Evolutionary conservation across 331 rosid genomes (phyloP).

Genomic region (Quercus lobata): DNA sequence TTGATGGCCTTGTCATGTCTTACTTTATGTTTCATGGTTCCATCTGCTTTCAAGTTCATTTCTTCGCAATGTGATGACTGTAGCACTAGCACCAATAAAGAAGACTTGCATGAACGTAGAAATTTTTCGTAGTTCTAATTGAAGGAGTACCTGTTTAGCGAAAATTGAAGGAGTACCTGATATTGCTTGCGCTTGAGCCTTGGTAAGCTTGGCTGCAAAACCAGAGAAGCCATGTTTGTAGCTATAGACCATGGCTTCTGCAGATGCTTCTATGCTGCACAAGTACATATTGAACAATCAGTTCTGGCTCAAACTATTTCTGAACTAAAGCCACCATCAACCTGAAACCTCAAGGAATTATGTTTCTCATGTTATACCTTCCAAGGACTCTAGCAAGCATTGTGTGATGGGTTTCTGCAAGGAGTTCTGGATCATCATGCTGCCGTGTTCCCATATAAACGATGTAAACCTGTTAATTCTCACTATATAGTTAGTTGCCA

Average conservation of each 20-base stretch:
- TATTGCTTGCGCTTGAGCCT: conserved; percentile 29
- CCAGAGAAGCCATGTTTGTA: conserved; percentile 45
- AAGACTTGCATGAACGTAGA: background rate
- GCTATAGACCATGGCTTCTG: conserved; percentile 32
- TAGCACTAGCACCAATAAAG: background rate
- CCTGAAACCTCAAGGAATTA: background rate
- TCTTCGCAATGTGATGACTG: background rate
- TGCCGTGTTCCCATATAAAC: conserved; percentile 29
- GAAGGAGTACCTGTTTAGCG: conserved; percentile 13
- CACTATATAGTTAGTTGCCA: background rate
- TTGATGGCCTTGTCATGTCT: background rate
- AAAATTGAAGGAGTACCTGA: conserved; percentile 17
- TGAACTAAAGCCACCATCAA: background rate
- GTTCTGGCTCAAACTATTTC: conserved; percentile 1
- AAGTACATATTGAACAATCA: background rate
- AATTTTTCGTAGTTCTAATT: background rate
- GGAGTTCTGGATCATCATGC: conserved; percentile 22
- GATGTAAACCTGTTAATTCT: conserved; percentile 32
- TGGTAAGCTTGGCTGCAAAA: conserved; percentile 40
- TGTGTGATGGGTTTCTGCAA: conserved; percentile 24
- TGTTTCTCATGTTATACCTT: conserved; percentile 10
- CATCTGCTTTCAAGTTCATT: background rate
- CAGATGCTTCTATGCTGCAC: conserved; percentile 28
- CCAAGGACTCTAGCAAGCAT: conserved; percentile 33
- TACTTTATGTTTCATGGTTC: background rate